Base-by-base conservation (phyloP, 441 rosid genomes). In the Gossypium laxum region DNA sequence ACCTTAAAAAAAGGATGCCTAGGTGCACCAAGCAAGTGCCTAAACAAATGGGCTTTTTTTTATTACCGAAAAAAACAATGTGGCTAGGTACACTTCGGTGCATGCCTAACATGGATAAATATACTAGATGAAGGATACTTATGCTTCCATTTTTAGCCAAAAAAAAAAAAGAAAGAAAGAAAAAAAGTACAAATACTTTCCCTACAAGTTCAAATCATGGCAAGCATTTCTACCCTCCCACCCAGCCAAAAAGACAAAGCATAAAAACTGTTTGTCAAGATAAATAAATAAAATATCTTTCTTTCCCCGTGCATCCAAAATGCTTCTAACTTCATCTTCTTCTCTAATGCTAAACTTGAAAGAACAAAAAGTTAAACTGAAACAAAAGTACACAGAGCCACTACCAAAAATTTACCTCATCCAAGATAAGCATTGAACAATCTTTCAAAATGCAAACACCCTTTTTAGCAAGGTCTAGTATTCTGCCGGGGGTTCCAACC, bases 401-500 rank as follows among this genome's bases (percentile, higher is more conserved):
- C 56, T 52, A 73, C 70, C 63, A 71, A 68, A 60, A 24, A 61
- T 71, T 76, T 81, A 85, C 98, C 95, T 93, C 98, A 80, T 93
- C 98, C 96, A 93, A 85, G 74, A 89, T 97, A 56, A 93, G 92
- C 90, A 93, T 86, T 11, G 96, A 85, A 74, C 98, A 93, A 78
- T 93, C 87, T 82, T 93, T 93, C 84, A 93, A 82, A 80, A 90
- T 75, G 82, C 98, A 93, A 76, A 93, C 85, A 34, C 98, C 96
- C 76, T 91, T 93, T 81, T 84, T 93, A 7, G 98, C 77, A 75
- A 93, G 97, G 83, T 93, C 98, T 26, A 93, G 79, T 62, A 91
- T 91, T 74, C 98, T 90, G 77, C 98, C 98, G 22, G 98, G 98
- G 69, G 98, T 93, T 72, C 98, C 98, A 73, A 93, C 97, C 73